phyloP scores from a whole-genome alignment of 805 yeast genomes.

The Torulaspora microellipsoides region DNA sequence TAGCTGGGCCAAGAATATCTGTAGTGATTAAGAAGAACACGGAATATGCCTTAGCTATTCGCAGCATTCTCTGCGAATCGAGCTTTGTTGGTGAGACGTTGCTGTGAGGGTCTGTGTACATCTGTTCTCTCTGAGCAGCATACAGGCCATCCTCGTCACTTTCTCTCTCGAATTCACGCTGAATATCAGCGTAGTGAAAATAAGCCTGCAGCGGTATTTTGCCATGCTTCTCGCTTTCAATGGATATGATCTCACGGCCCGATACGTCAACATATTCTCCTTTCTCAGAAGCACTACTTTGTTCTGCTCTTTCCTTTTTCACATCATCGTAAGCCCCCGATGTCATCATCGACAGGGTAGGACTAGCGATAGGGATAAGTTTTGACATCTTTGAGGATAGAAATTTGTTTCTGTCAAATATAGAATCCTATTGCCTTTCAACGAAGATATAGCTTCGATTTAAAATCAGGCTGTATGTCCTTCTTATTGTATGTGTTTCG shows the following conservation, averaged over 20 bases:
- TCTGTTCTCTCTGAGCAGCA: conserved; percentile 13
- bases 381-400: conserved; percentile 3
- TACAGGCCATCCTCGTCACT: conserved; percentile 13
- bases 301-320: neutral
- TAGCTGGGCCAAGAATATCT: conserved; percentile 45
- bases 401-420: neutral
- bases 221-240: conserved; percentile 1
- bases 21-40: conserved; percentile 47
- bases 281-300: conserved; percentile 3
- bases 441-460: neutral
- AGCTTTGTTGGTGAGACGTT: conserved; percentile 11
- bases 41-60: conserved; percentile 20
- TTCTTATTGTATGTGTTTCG: neutral
- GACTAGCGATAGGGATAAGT: conserved; percentile 9
- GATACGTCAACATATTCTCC: conserved; percentile 9
- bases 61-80: conserved; percentile 12
- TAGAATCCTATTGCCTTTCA: neutral
- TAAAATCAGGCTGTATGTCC: neutral
- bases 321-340: conserved; percentile 1
- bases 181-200: conserved; percentile 11
- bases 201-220: conserved; percentile 13
- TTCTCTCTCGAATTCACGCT: conserved; percentile 12
- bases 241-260: conserved; percentile 12
- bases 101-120: conserved; percentile 12
- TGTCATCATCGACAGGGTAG: neutral